phyloP scores from a whole-genome alignment of 169 alveolate genomes.

The Eimeria acervulina region DNA sequence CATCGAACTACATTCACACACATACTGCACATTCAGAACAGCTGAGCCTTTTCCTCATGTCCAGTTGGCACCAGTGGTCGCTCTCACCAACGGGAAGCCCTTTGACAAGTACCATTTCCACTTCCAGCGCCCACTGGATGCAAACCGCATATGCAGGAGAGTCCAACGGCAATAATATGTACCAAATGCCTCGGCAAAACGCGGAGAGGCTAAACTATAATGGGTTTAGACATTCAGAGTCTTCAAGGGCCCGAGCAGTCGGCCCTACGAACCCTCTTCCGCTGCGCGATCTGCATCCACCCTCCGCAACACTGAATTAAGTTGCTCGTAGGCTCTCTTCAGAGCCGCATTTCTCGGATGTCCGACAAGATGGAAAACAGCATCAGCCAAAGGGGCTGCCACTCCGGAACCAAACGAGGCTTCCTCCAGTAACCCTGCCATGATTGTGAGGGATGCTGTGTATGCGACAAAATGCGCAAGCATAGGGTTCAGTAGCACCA shows the following conservation, averaged over 20 bases:
- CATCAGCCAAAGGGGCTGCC: constrained; percentile 43
- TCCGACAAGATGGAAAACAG: constrained; percentile 1
- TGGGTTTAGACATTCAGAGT: background rate
- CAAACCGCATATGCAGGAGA: background rate
- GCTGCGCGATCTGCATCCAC: constrained; percentile 65
- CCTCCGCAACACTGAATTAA: constrained; percentile 44
- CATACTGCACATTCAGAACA: background rate
- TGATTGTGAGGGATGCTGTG: constrained; percentile 56
- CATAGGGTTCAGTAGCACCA: constrained; percentile 49
- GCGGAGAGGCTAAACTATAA: background rate
- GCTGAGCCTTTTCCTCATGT: background rate
- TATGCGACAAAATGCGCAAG: constrained; percentile 61
- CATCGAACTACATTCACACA: background rate
- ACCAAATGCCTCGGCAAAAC: background rate
- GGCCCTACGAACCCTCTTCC: background rate
- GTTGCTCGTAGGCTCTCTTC: constrained; percentile 17
- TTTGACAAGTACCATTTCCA: background rate
- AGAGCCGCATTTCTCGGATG: constrained; percentile 29
- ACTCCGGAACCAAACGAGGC: constrained; percentile 66
- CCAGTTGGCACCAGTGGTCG: background rate
- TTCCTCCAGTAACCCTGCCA: constrained; percentile 64
- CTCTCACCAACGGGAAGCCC: background rate
- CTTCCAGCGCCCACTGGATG: background rate
- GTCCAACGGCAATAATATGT: background rate
- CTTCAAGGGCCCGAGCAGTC: background rate